Conservation (phyloP, 352 stramenopile species). For the Phytopythium kandeliae region DNA sequence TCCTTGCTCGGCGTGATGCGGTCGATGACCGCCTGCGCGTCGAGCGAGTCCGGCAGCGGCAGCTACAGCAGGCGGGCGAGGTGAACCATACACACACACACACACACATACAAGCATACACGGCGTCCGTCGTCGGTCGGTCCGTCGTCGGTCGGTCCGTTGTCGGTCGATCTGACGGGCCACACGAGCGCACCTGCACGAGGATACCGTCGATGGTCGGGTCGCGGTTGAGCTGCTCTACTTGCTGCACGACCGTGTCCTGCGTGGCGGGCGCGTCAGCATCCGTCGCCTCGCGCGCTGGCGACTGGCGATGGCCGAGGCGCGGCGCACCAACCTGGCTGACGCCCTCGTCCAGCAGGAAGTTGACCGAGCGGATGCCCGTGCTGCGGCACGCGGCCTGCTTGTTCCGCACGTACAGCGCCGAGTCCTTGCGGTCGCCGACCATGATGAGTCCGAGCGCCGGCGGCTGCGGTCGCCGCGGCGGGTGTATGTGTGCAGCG, state of each 20-base stretch:
- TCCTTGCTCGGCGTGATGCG: slow-evolving; percentile 95
- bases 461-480: slow-evolving; percentile 46
- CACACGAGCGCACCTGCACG: slow-evolving; percentile 50
- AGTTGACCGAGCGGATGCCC: slow-evolving; percentile 91
- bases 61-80: slow-evolving; percentile 37
- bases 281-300: too few relatives aligned
- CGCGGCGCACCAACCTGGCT: too few relatives aligned
- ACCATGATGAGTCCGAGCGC: slow-evolving; percentile 98
- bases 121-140: too few relatives aligned
- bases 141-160: too few relatives aligned
- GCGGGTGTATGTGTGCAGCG: slow-evolving; percentile 24
- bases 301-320: too few relatives aligned
- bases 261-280: slow-evolving; percentile 8
- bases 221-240: slow-evolving; percentile 72
- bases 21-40: slow-evolving; percentile 92
- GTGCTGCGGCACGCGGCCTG: slow-evolving; percentile 93
- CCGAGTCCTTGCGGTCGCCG: slow-evolving; percentile 93
- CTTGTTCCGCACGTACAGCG: slow-evolving; percentile 99
- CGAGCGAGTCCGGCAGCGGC: slow-evolving; percentile 91
- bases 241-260: slow-evolving; percentile 53
- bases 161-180: not conserved
- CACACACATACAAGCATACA: too few relatives aligned
- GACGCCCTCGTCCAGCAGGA: slow-evolving; percentile 60
- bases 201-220: slow-evolving; percentile 80
- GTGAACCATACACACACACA: too few relatives aligned